Conservation (phyloP, 768 basidiomycete genomes). For the Tylopilus sp. region DNA sequence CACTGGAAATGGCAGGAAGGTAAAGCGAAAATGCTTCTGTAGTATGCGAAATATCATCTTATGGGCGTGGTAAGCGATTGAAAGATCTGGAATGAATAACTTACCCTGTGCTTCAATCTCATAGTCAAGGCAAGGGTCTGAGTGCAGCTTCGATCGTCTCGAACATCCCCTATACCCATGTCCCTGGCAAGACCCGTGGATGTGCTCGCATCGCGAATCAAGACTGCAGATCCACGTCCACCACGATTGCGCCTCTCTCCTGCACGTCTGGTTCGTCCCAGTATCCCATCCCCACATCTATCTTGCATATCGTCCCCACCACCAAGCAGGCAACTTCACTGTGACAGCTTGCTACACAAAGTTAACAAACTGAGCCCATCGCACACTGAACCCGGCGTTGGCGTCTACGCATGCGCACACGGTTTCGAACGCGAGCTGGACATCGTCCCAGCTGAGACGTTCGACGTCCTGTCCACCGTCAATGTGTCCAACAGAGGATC, state of each 20-base stretch:
- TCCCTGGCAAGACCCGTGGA: background rate
- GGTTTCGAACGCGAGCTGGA: constrained; percentile 30
- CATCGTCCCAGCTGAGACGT: constrained; percentile 30
- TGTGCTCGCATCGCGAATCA: background rate
- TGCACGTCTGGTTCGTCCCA: constrained; percentile 16
- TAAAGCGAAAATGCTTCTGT: too few relatives aligned
- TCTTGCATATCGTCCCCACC: constrained; percentile 9
- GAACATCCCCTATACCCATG: too few relatives aligned
- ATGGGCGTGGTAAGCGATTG: too few relatives aligned
- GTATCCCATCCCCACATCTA: constrained; percentile 17
- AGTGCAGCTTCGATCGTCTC: too few relatives aligned
- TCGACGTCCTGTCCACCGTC: constrained; percentile 37
- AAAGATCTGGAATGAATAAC: too few relatives aligned
- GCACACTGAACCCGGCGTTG: constrained; percentile 6
- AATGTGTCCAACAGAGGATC: constrained; percentile 40
- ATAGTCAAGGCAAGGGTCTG: too few relatives aligned
- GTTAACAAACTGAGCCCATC: constrained; percentile 13
- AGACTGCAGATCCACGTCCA: constrained; percentile 20
- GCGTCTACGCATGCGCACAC: constrained; percentile 14
- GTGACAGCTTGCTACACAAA: constrained; percentile 11
- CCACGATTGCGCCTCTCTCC: constrained; percentile 25
- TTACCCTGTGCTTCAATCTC: too few relatives aligned
- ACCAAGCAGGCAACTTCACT: constrained; percentile 1
- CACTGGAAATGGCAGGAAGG: too few relatives aligned
- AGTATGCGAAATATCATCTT: too few relatives aligned